Evolutionary conservation across 164 flowering plant genomes (phyloP), one percentile per base, ranked within the genome.

Genomic region (Sextonia rubra): DNA sequence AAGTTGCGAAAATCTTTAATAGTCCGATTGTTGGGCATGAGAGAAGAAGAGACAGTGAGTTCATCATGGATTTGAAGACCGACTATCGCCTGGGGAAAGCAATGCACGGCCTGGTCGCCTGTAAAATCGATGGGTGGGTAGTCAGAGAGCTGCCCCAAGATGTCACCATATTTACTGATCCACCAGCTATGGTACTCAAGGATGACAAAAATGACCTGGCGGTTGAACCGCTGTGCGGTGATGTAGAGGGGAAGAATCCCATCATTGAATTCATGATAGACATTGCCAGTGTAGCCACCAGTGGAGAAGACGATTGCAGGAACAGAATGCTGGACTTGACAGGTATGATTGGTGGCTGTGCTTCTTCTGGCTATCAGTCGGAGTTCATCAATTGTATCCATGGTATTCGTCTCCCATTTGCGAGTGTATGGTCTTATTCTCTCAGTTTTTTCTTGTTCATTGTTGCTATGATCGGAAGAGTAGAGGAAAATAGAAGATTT

Each of bases 261-360:
- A 73, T 94, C 99, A 75, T 95, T 95, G 85, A 95, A 92, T 58
- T 95, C 99, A 65, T 95, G 99, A 70, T 91, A 95, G 9, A 92
- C 88, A 69, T 94, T 94, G 15, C 99, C 99, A 0, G 99, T 94
- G 63, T 91, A 94, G 12, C 99, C 97, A 56, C 96, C 94, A 0
- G 90, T 94, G 1, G 99, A 94, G 89, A 94, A 92, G 78, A 94
- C 78, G 62, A 95, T 76, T 1, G 96, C 97, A 0, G 97, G 97
- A 29, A 89, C 97, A 75, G 90, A 80, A 75, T 94, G 94, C 12
- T 69, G 30, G 24, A 90, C 88, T 74, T 92, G 90, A 71, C 99
- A 94, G 2, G 67, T 52, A 37, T 94, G 93, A 81, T 76, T 61
- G 60, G 90, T 91, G 2, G 92, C 90, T 32, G 66, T 75, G 74